These are phyloP conservation scores for Lunasporangiospora selenospora DNA, from an alignment of 192 early-diverging fungal species.

Conservation along the genomic window DNA sequence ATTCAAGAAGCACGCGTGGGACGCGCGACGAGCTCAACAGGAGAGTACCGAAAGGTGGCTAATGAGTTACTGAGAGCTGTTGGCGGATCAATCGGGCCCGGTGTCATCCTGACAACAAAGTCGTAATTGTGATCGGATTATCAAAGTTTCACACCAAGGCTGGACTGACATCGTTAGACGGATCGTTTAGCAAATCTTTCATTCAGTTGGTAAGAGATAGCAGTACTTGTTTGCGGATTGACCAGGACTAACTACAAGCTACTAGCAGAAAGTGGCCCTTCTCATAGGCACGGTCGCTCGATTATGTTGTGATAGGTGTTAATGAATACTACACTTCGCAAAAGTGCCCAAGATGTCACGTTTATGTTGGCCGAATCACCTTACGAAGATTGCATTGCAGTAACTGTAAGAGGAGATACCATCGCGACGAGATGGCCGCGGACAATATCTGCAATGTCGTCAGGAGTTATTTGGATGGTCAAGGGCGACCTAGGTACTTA, in stretches of 20 bases:
- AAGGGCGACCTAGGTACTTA: too few species aligned
- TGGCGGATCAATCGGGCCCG: conserved; percentile 4
- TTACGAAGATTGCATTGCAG: not conserved
- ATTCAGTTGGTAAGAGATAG: not conserved
- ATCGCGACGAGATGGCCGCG: conserved; percentile 2
- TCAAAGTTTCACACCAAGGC: not conserved
- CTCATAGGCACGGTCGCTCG: conserved; percentile 2
- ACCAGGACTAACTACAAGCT: too few species aligned
- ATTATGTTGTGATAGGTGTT: conserved; percentile 1
- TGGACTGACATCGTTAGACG: not conserved
- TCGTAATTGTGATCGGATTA: not conserved
- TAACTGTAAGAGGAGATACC: not conserved
- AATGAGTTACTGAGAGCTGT: not conserved
- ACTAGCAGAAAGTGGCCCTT: too few species aligned
- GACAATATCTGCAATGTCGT: conserved; percentile 13
- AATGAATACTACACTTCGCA: conserved; percentile 14
- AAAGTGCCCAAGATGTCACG: not conserved
- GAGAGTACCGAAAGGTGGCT: not conserved
- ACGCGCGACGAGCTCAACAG: not conserved
- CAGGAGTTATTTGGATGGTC: too few species aligned
- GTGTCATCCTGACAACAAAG: not conserved
- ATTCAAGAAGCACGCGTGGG: conserved; percentile 2
- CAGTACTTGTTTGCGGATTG: too few species aligned
- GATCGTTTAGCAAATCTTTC: not conserved
- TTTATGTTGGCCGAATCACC: conserved; percentile 2